Base-by-base conservation (phyloP, 768 basidiomycete species). In the Leccinum fibrillosum region DNA sequence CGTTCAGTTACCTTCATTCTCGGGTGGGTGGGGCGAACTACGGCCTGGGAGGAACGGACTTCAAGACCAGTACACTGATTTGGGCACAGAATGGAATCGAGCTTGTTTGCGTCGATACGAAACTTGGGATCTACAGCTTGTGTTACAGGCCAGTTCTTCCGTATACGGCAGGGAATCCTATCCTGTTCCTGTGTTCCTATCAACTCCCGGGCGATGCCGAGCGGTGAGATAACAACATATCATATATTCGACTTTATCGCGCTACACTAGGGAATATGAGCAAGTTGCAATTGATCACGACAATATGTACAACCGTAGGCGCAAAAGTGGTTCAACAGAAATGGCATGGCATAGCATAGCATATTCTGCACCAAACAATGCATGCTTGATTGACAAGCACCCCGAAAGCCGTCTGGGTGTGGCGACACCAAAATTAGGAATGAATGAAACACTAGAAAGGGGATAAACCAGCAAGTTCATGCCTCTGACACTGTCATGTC, bases 401-500 rank as follows among this genome's bases (percentile, higher is more conserved):
- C 44, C 61, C 30, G 42, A 32, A 28, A 63, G 28, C 59, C 37
- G 25, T 54, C 58, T 12, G 50, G 51, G 57, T 60, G 51, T 44
- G 48, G 52, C 57, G 49, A 62, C 55, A 59, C 56, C 64, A 66
- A 64, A 56, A 55, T 63, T 58, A 60, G 42, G 52, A 61, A 21
- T 28, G 48, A 47, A 21, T 32, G 61, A 58, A 54, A 49, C 54
- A 51, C 55, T 39, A 59, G 37, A 59, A 54, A 57, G 19, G 47
- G 28, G 37, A 56, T 54, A 60, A 30, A 59, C 52, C 54, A 53
- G 23, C 52, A 58, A 54, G 35, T 35, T 64, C 64, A 64, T 61
- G 76, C 77, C 49, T 79, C 79, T 26, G 76, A 71, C 75, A 80
- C 72, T n/a, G 75, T 74, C n/a, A 74, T 56, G 51, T 79, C 79